These are phyloP conservation scores for Saccharomycopsis sp. DNA, from an alignment of 805 yeast species.

Conservation along the genomic window DNA sequence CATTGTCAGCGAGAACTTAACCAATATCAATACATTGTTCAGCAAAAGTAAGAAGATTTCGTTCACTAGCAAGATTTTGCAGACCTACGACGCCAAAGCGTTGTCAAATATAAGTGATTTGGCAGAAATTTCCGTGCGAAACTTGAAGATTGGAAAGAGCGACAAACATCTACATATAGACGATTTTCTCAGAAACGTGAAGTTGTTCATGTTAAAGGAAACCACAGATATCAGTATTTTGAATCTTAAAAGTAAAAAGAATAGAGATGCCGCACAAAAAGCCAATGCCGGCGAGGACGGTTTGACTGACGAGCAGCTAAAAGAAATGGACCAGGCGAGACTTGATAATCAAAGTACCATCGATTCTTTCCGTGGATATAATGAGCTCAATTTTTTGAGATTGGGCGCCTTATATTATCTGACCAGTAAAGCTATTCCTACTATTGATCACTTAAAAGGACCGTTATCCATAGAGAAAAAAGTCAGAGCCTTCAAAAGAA, in stretches of 20 bases:
- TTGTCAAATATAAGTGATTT: slow-evolving; percentile 52
- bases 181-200: slow-evolving; percentile 38
- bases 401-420: slow-evolving; percentile 47
- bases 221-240: slow-evolving; percentile 24
- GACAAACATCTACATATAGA: slow-evolving; percentile 43
- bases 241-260: slow-evolving; percentile 22
- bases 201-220: slow-evolving; percentile 33
- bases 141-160: slow-evolving; percentile 50
- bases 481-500: slow-evolving; percentile 24
- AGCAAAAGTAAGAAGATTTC: slow-evolving; percentile 33
- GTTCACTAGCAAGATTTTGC: slow-evolving; percentile 32
- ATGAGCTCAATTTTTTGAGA: slow-evolving; percentile 50
- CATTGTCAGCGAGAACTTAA: slow-evolving; percentile 39
- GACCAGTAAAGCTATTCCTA: slow-evolving; percentile 40
- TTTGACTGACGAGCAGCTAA: slow-evolving; percentile 20
- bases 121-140: slow-evolving; percentile 58
- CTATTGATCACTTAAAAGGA: slow-evolving; percentile 61
- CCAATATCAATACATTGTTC: slow-evolving; percentile 42
- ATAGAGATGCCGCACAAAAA: slow-evolving; percentile 18
- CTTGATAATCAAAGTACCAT: slow-evolving; percentile 16
- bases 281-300: slow-evolving; percentile 19
- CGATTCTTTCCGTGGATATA: slow-evolving; percentile 31
- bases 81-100: slow-evolving; percentile 62
- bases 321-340: slow-evolving; percentile 3
- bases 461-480: slow-evolving; percentile 59